These are phyloP conservation scores for Psidium friedrichsthalianum DNA, from an alignment of 345 rosid species.

Conservation along the genomic window DNA sequence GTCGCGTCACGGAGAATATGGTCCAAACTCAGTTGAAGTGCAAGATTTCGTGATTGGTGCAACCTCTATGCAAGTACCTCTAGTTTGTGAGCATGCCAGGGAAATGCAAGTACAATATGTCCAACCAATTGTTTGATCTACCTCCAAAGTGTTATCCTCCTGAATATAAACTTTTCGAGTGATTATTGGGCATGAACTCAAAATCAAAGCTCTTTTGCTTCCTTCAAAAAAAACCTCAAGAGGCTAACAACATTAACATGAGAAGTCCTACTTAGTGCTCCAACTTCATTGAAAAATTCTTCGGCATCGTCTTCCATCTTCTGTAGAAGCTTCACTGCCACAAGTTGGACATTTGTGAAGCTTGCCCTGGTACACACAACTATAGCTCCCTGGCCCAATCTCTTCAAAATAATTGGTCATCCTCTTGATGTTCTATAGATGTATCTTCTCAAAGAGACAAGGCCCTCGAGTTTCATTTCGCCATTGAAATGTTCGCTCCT, in stretches of 20 bases:
- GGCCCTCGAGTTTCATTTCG: neutral
- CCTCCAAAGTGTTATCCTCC: neutral
- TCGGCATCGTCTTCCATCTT: slow-evolving; percentile 22
- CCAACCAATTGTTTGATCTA: neutral
- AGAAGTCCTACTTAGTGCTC: slow-evolving; percentile 35
- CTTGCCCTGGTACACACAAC: slow-evolving; percentile 19
- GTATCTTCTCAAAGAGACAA: slow-evolving; percentile 9
- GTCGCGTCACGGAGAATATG: slow-evolving; percentile 32
- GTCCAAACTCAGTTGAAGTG: slow-evolving; percentile 38
- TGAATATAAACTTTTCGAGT: slow-evolving; percentile 7
- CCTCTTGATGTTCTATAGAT: slow-evolving; percentile 9
- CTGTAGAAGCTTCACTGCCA: slow-evolving; percentile 29
- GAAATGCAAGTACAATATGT: slow-evolving; percentile 13
- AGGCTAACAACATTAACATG: slow-evolving; percentile 28
- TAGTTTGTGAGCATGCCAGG: slow-evolving; percentile 22
- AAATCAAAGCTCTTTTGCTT: slow-evolving; percentile 9
- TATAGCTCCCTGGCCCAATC: slow-evolving; percentile 26
- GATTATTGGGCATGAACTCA: slow-evolving; percentile 28
- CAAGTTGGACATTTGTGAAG: slow-evolving; percentile 8
- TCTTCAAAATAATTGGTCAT: slow-evolving; percentile 15
- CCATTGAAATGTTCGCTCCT: no score
- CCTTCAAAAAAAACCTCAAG: slow-evolving; percentile 13
- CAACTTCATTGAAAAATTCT: slow-evolving; percentile 35
- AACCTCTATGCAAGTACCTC: slow-evolving; percentile 35
- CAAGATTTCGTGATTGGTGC: slow-evolving; percentile 8